phyloP scores from a whole-genome alignment of 805 yeast species.

The Saccharomycopsis lassenensis region DNA sequence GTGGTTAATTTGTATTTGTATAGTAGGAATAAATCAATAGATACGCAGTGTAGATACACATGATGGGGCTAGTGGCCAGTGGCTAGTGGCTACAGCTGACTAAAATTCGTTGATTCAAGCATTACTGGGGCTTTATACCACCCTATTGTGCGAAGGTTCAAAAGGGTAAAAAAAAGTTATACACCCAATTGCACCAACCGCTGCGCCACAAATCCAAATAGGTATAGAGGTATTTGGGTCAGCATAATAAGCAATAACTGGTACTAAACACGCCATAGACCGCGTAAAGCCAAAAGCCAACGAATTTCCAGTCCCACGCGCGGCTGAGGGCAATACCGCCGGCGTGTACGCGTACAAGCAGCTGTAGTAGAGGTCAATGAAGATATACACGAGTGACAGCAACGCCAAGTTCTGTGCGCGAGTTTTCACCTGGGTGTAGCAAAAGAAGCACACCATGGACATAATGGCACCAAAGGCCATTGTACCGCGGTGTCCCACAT shows the following conservation, averaged over 20 bases:
- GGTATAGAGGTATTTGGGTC: conserved; percentile 41
- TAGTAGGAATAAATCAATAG: conserved; percentile 1
- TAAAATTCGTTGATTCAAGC: neutral
- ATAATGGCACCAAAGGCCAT: conserved; percentile 38
- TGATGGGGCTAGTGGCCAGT: conserved; percentile 1
- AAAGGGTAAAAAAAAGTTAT: conserved; percentile 31
- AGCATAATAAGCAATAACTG: conserved; percentile 40
- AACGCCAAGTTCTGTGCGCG: conserved; percentile 40
- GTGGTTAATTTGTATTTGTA: conserved; percentile 55
- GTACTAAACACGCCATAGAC: conserved; percentile 45
- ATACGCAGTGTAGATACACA: neutral
- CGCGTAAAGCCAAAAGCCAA: conserved; percentile 45
- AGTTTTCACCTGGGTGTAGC: conserved; percentile 48
- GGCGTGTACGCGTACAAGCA: conserved; percentile 58
- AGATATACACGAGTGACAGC: conserved; percentile 35
- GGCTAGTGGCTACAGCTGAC: neutral
- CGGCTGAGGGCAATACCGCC: conserved; percentile 43
- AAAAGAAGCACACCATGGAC: conserved; percentile 44
- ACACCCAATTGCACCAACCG: conserved; percentile 35
- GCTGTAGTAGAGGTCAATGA: conserved; percentile 42
- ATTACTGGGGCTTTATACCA: conserved; percentile 19
- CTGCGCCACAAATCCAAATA: conserved; percentile 49
- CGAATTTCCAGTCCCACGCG: conserved; percentile 51
- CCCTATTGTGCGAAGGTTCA: conserved; percentile 30
- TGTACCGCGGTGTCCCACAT: conserved; percentile 45